Base-by-base conservation (phyloP, 805 yeast genomes). In the Ascoidea asiatica region DNA sequence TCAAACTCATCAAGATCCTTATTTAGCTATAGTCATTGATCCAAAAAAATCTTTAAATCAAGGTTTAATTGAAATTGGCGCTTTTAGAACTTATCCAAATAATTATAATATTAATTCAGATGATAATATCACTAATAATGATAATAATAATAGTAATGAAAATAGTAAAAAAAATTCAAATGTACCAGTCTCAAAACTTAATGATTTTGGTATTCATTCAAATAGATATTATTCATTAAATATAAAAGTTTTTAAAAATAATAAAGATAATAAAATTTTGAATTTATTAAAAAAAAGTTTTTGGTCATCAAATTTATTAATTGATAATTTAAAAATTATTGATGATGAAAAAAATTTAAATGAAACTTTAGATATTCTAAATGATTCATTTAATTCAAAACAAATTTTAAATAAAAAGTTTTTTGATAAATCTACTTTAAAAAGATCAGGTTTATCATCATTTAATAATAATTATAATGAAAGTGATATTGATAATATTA, bases 1-100 rank as follows among this genome's bases (percentile, higher is more conserved):
- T 54, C 97, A 88, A 61, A 77, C 74, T 46, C 87, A 79, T 56
- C 96, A 88, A 59, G 97, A 88, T 54, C 97, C 97, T 1, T 88
- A 84, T 56, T 66, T 88, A 46, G 96, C 96, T 0, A 66, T 88
- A 23, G 96, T 88, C 5, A 72, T 89, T 43, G 97, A 88, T 61
- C 96, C 96, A 0, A 71, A 75, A 43, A 75, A 78, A 54, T 79
- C 90, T 1, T 56, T 66, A 4, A 61, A 70, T 13, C 76, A 80
- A 43, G 81, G 81, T 0, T 70, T 67, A 47, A 79, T 88, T 11
- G 92, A 84, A 41, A 82, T 88, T 45, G 96, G 95, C 1, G 95
- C 95, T 1, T 88, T 87, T 57, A 65, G 96, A 57, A 85, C 96
- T 0, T 73, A 73, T 40, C 65, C 71, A 1, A 72, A 69, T 22